Conservation (phyloP, 1,139 yeast species). For the Suhomyces ambrosiae region DNA sequence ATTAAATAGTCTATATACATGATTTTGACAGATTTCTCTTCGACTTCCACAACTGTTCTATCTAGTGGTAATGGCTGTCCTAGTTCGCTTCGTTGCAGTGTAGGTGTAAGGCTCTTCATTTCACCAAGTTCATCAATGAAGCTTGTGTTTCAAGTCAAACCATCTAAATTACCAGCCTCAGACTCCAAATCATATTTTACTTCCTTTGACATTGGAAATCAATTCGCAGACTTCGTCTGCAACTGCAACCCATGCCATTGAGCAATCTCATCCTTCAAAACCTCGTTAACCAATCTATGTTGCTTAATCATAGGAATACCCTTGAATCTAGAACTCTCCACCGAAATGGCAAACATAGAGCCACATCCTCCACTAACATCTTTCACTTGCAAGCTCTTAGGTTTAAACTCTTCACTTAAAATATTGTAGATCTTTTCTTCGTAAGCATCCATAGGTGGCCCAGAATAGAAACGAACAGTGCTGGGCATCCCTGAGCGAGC, state of each 20-base stretch:
- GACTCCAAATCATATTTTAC: neutral
- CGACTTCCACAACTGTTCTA: too few relatives aligned
- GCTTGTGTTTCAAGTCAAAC: too few relatives aligned
- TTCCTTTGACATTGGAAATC: too few relatives aligned
- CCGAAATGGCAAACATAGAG: constrained; percentile 89
- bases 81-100: too few relatives aligned
- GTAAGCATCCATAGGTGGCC: constrained; percentile 54
- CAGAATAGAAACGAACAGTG: constrained; percentile 13
- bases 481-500: too few relatives aligned
- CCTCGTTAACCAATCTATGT: constrained; percentile 83
- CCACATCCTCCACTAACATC: constrained; percentile 97
- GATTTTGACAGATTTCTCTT: too few relatives aligned
- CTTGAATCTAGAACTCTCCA: constrained; percentile 73
- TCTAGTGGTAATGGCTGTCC: too few relatives aligned
- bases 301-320: constrained; percentile 87
- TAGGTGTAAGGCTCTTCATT: too few relatives aligned
- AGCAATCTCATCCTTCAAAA: constrained; percentile 80
- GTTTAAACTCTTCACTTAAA: constrained; percentile 56
- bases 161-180: too few relatives aligned
- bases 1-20: too few relatives aligned
- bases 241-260: constrained; percentile 96
- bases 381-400: constrained; percentile 61
- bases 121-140: too few relatives aligned
- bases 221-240: constrained; percentile 55
- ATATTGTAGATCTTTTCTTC: constrained; percentile 66